phyloP scores from a whole-genome alignment of 331 rosid genomes.

The Arachis monticola region DNA sequence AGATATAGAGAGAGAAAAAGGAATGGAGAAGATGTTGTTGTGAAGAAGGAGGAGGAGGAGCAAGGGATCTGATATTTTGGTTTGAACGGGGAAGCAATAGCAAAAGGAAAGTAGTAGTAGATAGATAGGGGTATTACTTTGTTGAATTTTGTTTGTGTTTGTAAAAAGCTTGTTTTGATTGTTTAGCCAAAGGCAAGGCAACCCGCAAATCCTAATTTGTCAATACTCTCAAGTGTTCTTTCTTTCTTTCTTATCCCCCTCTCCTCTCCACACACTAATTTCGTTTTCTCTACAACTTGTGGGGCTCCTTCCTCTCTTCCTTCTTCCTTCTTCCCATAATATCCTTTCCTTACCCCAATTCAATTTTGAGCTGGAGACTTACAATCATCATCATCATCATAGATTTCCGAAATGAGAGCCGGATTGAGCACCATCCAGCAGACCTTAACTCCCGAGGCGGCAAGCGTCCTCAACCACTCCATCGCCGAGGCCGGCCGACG shows the following conservation, averaged over 20 bases:
- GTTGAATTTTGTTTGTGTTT: slow-evolving; percentile 53
- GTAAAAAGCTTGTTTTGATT: slow-evolving; percentile 49
- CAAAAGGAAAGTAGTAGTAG: not conserved
- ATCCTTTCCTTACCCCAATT: too few species aligned
- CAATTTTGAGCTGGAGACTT: too few species aligned
- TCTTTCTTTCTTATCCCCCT: slow-evolving; percentile 37
- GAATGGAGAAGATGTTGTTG: slow-evolving; percentile 39
- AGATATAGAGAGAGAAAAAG: slow-evolving; percentile 3
- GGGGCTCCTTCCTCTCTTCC: too few species aligned
- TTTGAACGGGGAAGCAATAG: not conserved
- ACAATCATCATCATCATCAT: too few species aligned
- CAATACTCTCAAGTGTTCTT: slow-evolving; percentile 46
- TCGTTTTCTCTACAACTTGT: slow-evolving; percentile 35
- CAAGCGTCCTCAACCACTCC: too few species aligned
- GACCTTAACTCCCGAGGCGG: slow-evolving; percentile 61
- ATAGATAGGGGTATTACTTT: slow-evolving; percentile 33
- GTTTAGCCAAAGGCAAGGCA: slow-evolving; percentile 32
- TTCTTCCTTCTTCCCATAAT: too few species aligned
- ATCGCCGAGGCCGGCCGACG: too few species aligned
- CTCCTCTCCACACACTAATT: slow-evolving; percentile 33
- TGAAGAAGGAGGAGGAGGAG: slow-evolving; percentile 28
- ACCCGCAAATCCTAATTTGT: slow-evolving; percentile 60
- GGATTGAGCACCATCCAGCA: slow-evolving; percentile 87
- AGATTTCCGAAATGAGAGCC: slow-evolving; percentile 75
- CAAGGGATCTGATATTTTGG: too few species aligned